phyloP scores from a whole-genome alignment of 768 basidiomycete species.

The Tulasnella sp. region DNA sequence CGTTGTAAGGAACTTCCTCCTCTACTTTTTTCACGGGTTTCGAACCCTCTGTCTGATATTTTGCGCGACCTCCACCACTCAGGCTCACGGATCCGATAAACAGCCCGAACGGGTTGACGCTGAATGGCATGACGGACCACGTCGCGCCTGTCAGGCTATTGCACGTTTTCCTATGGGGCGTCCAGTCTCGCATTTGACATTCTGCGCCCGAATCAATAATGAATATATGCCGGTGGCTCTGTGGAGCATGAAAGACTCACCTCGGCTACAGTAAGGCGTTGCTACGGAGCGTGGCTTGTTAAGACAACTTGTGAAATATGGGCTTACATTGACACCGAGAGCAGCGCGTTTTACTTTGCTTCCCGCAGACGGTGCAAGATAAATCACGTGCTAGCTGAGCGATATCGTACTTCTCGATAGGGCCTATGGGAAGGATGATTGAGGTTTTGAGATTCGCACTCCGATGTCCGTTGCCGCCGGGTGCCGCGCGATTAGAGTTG shows the following conservation, averaged over 20 bases:
- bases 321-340: not conserved
- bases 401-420: not conserved
- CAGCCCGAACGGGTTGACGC: not conserved
- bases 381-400: not conserved
- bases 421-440: not conserved
- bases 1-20: not conserved
- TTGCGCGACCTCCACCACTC: not conserved
- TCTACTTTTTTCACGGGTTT: not conserved
- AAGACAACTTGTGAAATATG: not conserved
- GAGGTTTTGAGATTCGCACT: not conserved
- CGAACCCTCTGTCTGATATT: not conserved
- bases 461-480: not conserved
- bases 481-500: not conserved
- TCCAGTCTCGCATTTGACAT: not conserved
- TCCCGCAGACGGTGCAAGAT: not conserved
- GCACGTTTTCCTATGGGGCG: not conserved
- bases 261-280: not conserved
- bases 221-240: not conserved
- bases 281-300: not conserved
- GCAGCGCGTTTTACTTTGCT: slow-evolving; percentile 2
- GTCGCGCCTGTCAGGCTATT: not conserved
- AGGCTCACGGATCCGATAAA: not conserved
- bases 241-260: not conserved
- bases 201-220: not conserved
- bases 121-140: not conserved